A percentile compares a stretch with the other conserved stretches of the same genome.
Evolutionary conservation across 208 protist species (phyloP).

Genomic region (Trypanosoma caninum): DNA sequence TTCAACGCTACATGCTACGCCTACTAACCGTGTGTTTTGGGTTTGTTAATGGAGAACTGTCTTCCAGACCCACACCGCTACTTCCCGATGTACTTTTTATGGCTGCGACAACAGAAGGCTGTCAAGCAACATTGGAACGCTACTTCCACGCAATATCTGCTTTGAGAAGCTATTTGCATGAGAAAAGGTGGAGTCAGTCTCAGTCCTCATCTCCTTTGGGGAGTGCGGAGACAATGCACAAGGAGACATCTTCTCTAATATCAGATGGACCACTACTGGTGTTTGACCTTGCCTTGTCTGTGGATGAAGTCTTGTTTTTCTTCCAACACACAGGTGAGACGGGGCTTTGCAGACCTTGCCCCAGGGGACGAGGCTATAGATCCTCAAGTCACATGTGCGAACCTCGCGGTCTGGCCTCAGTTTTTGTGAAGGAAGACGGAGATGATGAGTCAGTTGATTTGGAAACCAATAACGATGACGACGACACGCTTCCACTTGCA

Average conservation of each 20-base stretch:
- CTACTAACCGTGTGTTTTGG: slow-evolving; percentile 36
- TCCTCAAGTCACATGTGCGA: slow-evolving; percentile 2
- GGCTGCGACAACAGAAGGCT: slow-evolving; percentile 18
- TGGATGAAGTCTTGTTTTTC: slow-evolving; percentile 25
- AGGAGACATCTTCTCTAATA: background rate
- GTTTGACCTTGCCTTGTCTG: slow-evolving; percentile 20
- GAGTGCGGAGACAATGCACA: background rate
- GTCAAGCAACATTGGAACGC: slow-evolving; percentile 33
- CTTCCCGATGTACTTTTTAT: slow-evolving; percentile 39
- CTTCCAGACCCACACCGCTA: slow-evolving; percentile 21
- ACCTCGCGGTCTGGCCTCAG: background rate
- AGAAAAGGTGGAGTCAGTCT: slow-evolving; percentile 12
- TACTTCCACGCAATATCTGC: slow-evolving; percentile 56
- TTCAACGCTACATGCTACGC: slow-evolving; percentile 26
- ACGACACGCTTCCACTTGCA: slow-evolving; percentile 14
- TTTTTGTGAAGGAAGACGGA: background rate
- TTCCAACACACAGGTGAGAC: slow-evolving; percentile 13
- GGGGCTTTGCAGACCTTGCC: slow-evolving; percentile 5
- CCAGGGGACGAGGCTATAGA: background rate
- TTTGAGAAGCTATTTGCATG: slow-evolving; percentile 21
- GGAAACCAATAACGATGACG: background rate
- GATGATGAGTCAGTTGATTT: background rate
- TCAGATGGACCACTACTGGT: slow-evolving; percentile 10
- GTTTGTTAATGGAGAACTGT: slow-evolving; percentile 29
- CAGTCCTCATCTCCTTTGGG: background rate